Percentiles rank a stretch among this genome's conserved stretches.
Conservation (phyloP, 2,329 filamentous ascomycete species). For the Fusarium nodosum region DNA sequence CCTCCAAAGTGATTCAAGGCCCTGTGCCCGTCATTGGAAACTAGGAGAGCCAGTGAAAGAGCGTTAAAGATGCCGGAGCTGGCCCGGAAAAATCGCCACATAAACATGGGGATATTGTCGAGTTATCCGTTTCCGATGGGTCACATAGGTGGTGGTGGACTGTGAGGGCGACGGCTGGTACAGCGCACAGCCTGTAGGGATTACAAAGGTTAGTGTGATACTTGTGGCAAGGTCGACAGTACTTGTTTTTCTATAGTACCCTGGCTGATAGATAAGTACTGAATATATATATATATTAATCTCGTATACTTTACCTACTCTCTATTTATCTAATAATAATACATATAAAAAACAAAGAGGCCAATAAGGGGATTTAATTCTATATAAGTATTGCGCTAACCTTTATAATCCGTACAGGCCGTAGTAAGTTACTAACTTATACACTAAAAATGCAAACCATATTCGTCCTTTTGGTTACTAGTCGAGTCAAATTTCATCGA, state of each 20-base stretch:
- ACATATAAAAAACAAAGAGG: no score
- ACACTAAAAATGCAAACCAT: background rate
- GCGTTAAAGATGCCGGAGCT: constrained; percentile 32
- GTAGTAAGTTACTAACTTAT: background rate
- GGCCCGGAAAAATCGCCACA: constrained; percentile 35
- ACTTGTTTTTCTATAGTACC: no score
- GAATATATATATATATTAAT: no score
- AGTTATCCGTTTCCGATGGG: constrained; percentile 12
- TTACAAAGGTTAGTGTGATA: no score
- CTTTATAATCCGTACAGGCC: no score
- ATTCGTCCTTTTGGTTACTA: constrained; percentile 1
- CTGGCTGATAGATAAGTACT: no score
- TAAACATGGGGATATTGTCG: constrained; percentile 11
- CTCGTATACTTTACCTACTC: no score
- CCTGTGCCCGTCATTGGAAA: constrained; percentile 25
- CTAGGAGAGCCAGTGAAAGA: constrained; percentile 28
- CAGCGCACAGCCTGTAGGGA: no score
- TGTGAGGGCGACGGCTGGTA: background rate
- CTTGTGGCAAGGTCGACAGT: no score
- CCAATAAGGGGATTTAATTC: no score
- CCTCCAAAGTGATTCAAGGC: constrained; percentile 40
- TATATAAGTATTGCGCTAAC: no score
- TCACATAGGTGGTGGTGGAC: constrained; percentile 2
- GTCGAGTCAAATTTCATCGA: constrained; percentile 12
- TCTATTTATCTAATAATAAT: no score